Base-by-base conservation (phyloP, 2,329 filamentous ascomycete species). In the Fusarium cicatricum region DNA sequence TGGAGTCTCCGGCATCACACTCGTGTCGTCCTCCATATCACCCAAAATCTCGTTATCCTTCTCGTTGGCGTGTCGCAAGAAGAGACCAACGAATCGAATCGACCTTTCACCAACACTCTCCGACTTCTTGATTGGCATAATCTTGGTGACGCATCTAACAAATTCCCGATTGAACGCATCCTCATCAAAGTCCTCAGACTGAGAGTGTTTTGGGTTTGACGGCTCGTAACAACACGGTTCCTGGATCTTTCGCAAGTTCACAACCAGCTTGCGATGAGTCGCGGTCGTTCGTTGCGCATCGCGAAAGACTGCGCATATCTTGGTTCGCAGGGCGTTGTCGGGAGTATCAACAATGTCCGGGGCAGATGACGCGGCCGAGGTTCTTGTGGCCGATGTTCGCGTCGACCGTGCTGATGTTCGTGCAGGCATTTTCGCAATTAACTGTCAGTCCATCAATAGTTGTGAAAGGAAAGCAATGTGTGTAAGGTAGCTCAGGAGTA, bases 261-360 rank as follows among this genome's bases (percentile, higher is more conserved):
- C 90, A 4, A 90, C 89, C 0, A 97, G 83, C 72, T 98, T 98
- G 56, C 94, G 83, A 73, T 99, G 95, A 2, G 91, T 91, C 1
- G 93, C 92, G 0, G 90, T 96, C 2, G 91, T 96, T 67, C 89
- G 88, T 74, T 99, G 95, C 29, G 94, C 92, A 73, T 93, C 90
- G 62, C 84, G 83, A 70, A 93, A 93, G 42, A 92, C 82, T 49
- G 82, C 77, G 71, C 88, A 90, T 46, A 97, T 82, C 70, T 90
- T 89, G 31, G 82, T 83, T 68, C 93, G 90, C 64, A 97, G 78
- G 14, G 83, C 84, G 53, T 85, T 92, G 40, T 86, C 81, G 47
- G 86, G 84, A 4, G 87, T 84, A 72, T 97, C 92, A 67, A 89
- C 84, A 50, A 90, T 89, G 71, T 97, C 92, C 33, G 90, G 89